Evolutionary conservation across 306 rosid genomes (phyloP).

Genomic region (Clitoria ternatea): DNA sequence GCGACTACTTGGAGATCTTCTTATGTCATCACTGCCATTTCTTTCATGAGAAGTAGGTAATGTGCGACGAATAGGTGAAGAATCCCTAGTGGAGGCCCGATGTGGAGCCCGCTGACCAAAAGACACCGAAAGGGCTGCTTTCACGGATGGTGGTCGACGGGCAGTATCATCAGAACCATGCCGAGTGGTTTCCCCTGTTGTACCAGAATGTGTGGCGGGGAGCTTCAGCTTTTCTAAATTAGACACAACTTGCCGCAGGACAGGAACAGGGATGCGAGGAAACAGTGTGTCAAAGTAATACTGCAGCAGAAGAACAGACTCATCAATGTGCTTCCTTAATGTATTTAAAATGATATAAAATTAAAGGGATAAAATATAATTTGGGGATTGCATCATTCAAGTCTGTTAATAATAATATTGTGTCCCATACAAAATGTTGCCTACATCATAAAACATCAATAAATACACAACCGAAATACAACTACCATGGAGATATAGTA

Average conservation of each 20-base stretch:
- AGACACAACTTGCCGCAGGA: slow-evolving; percentile 75
- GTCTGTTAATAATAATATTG: neutral
- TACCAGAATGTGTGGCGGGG: slow-evolving; percentile 68
- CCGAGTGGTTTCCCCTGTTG: slow-evolving; percentile 87
- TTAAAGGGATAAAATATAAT: neutral
- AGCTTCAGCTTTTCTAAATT: slow-evolving; percentile 85
- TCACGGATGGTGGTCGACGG: slow-evolving; percentile 97
- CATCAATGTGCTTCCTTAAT: slow-evolving; percentile 25
- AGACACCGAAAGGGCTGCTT: slow-evolving; percentile 95
- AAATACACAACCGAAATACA: neutral
- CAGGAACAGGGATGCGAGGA: slow-evolving; percentile 98
- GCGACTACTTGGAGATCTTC: slow-evolving; percentile 49
- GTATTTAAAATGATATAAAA: neutral
- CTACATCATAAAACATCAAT: slow-evolving; percentile 9
- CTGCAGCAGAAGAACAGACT: slow-evolving; percentile 54
- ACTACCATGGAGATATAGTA: neutral
- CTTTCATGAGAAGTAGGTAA: slow-evolving; percentile 50
- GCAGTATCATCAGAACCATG: slow-evolving; percentile 96
- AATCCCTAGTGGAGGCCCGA: slow-evolving; percentile 95
- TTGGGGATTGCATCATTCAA: neutral
- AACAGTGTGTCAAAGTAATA: slow-evolving; percentile 96
- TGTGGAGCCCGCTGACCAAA: slow-evolving; percentile 99
- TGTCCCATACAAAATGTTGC: neutral
- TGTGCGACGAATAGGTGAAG: slow-evolving; percentile 91
- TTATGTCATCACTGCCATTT: slow-evolving; percentile 50